Percentiles rank a stretch among this genome's conserved stretches.
phyloP scores from a whole-genome alignment of 1,284 basidiomycete species.

The Marasmius fiardii region DNA sequence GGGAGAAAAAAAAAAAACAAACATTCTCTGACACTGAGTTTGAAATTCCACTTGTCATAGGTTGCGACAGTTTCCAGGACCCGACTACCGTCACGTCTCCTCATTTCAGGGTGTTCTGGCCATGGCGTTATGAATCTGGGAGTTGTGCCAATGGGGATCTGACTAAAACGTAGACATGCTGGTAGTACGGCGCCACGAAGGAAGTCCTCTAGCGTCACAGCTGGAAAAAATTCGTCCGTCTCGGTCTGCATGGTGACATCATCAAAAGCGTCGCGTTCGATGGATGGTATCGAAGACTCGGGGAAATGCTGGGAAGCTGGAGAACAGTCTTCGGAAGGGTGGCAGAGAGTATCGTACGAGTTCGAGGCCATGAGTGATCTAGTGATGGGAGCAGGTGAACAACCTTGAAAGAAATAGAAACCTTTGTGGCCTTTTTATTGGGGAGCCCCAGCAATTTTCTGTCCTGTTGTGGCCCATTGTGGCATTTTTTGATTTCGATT shows the following conservation, averaged over 20 bases:
- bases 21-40: background rate
- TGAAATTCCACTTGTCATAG: background rate
- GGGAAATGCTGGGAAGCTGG: background rate
- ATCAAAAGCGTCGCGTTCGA: background rate
- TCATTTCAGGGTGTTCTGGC: background rate
- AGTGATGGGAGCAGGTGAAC: too few species aligned
- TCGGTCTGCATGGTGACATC: background rate
- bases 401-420: too few species aligned
- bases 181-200: background rate
- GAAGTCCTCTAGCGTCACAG: background rate
- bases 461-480: too few species aligned
- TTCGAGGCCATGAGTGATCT: background rate
- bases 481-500: too few species aligned
- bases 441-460: too few species aligned
- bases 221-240: background rate
- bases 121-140: background rate
- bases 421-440: too few species aligned
- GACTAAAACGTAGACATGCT: slow-evolving; percentile 1
- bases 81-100: background rate
- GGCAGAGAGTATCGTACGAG: background rate
- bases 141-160: background rate
- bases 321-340: background rate
- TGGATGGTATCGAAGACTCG: background rate
- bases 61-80: background rate
- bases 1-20: background rate